Conservation (phyloP, 176 grass and related monocot species). For the Hyparrhenia diplandra region DNA sequence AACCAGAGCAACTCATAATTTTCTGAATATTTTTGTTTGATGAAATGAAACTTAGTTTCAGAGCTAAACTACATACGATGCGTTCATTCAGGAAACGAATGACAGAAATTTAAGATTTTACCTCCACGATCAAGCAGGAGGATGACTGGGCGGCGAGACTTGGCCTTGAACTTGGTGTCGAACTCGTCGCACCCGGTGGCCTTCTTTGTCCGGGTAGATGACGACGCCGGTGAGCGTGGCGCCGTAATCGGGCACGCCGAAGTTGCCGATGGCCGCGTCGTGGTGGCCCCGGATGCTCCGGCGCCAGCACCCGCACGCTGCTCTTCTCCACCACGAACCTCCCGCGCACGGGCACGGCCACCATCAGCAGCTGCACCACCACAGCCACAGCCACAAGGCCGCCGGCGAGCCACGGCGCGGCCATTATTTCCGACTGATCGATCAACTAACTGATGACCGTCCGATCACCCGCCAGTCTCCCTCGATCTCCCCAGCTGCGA, state of each 20-base stretch:
- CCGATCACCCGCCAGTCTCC: not conserved
- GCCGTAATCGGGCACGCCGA: no score
- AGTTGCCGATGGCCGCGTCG: no score
- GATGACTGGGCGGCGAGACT: conserved; percentile 62
- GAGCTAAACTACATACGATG: not conserved
- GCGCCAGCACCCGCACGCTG: no score
- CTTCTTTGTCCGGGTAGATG: no score
- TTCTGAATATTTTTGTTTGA: not conserved
- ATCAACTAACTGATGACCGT: no score
- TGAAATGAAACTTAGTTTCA: not conserved
- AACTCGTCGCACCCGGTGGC: no score
- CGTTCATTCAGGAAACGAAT: not conserved
- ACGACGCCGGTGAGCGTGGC: no score
- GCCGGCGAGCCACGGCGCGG: not conserved
- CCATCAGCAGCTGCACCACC: no score
- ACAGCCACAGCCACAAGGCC: not conserved
- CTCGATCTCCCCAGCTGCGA: no score
- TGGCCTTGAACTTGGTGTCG: conserved; percentile 58
- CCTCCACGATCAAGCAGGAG: conserved; percentile 95
- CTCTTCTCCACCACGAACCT: no score
- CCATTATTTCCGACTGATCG: not conserved
- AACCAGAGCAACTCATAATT: not conserved
- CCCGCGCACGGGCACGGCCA: no score
- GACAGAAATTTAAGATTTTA: not conserved
- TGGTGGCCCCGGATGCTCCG: no score